These are phyloP conservation scores for Acanthamoeba lenticulata DNA, from an alignment of 208 protist species.

Conservation along the genomic window DNA sequence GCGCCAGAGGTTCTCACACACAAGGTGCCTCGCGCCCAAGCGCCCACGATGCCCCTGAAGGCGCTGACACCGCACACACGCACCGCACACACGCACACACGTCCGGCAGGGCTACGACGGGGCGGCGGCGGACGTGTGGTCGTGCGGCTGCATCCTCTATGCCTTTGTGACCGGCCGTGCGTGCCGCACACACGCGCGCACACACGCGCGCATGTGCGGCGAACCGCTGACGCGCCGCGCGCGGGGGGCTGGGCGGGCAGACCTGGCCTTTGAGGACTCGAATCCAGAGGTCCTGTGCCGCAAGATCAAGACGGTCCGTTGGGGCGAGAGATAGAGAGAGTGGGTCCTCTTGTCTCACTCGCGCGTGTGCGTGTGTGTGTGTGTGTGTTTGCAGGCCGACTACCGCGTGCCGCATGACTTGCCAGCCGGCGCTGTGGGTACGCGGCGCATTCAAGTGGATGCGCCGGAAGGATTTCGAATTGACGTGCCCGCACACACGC, in stretches of 20 bases:
- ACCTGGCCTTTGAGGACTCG: not conserved
- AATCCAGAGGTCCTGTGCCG: not conserved
- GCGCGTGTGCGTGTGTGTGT: not conserved
- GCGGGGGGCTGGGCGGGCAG: not conserved
- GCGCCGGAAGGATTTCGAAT: not conserved
- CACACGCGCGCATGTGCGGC: too few species aligned
- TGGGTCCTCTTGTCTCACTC: not conserved
- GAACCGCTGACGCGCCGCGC: not conserved
- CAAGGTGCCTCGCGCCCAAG: not conserved
- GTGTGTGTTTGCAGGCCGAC: not conserved
- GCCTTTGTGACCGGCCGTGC: slow-evolving; percentile 94
- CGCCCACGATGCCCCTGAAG: not conserved
- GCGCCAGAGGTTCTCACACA: slow-evolving; percentile 91
- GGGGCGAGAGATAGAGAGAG: not conserved
- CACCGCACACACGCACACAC: too few species aligned
- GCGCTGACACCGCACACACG: too few species aligned
- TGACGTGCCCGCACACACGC: not conserved
- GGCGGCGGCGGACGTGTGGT: slow-evolving; percentile 95
- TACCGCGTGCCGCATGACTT: not conserved
- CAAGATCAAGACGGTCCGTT: not conserved
- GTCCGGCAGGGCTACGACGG: slow-evolving; percentile 90
- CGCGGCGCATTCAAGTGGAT: not conserved
- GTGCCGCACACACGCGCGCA: too few species aligned
- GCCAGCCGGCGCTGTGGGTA: not conserved
- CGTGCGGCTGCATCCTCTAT: slow-evolving; percentile 95